Percentiles rank a stretch among this genome's conserved stretches.
Conservation (phyloP, 345 rosid genomes). For the Ceriops decandra region DNA sequence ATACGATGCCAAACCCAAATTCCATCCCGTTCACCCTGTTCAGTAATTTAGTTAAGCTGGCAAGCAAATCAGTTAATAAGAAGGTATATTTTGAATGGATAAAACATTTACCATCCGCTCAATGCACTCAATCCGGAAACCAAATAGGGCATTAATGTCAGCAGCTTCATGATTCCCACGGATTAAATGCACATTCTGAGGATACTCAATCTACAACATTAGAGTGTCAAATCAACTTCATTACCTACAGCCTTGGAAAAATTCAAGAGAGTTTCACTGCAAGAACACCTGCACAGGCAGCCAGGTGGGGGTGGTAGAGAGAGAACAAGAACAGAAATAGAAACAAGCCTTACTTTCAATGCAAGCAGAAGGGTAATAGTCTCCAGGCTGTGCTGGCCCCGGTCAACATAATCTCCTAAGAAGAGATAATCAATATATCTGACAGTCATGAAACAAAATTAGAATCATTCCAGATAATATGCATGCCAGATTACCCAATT, state of each 20-base stretch:
- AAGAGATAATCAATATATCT: constrained; percentile 98
- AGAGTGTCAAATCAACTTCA: constrained; percentile 17
- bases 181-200: constrained; percentile 79
- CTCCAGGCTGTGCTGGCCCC: constrained; percentile 98
- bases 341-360: constrained; percentile 55
- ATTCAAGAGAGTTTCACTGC: neutral
- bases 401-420: constrained; percentile 98
- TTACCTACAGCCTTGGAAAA: neutral
- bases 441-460: constrained; percentile 32
- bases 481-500: neutral
- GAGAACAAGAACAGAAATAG: neutral
- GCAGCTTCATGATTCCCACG: constrained; percentile 99
- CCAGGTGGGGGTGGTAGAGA: neutral
- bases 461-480: constrained; percentile 8
- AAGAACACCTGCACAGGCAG: too few species aligned
- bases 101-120: constrained; percentile 81
- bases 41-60: constrained; percentile 23
- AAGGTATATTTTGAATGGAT: constrained; percentile 7
- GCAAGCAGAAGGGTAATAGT: constrained; percentile 93
- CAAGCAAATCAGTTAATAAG: constrained; percentile 14
- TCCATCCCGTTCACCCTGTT: constrained; percentile 97
- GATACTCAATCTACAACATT: constrained; percentile 79
- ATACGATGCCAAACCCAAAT: constrained; percentile 98
- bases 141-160: constrained; percentile 98
- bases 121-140: constrained; percentile 94